These are phyloP conservation scores for Plasmodium reichenowi DNA, from an alignment of 169 alveolate species.

Conservation along the genomic window DNA sequence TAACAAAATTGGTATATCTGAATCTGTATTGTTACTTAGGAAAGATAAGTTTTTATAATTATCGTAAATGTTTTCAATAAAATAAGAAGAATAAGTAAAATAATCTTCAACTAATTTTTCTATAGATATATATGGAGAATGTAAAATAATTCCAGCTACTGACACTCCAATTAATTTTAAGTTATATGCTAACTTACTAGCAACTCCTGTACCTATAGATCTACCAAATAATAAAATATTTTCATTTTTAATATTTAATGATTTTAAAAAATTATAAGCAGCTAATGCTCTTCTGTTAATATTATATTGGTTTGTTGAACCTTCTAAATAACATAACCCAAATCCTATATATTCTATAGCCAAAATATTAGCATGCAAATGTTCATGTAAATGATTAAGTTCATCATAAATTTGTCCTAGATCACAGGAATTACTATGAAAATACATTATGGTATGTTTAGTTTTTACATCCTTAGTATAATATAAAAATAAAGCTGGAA, in stretches of 20 bases:
- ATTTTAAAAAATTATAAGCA: slow-evolving; percentile 85
- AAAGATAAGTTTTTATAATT: slow-evolving; percentile 46
- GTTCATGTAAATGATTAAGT: slow-evolving; percentile 78
- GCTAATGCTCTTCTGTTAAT: slow-evolving; percentile 87
- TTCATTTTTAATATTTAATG: slow-evolving; percentile 83
- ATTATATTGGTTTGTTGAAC: slow-evolving; percentile 79
- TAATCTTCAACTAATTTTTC: slow-evolving; percentile 86
- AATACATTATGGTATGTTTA: slow-evolving; percentile 61
- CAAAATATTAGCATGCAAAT: slow-evolving; percentile 80
- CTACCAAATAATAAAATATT: slow-evolving; percentile 87
- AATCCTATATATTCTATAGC: slow-evolving; percentile 90
- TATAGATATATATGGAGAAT: slow-evolving; percentile 88
- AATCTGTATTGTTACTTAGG: slow-evolving; percentile 60
- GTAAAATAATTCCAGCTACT: slow-evolving; percentile 89
- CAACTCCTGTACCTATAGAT: slow-evolving; percentile 91
- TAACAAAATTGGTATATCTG: slow-evolving; percentile 84
- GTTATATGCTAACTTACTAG: slow-evolving; percentile 85
- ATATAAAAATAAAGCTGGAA: slow-evolving; percentile 59
- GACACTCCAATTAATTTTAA: slow-evolving; percentile 78
- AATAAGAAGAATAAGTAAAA: slow-evolving; percentile 48
- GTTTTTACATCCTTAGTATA: slow-evolving; percentile 23
- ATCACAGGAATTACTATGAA: slow-evolving; percentile 89
- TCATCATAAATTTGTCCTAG: slow-evolving; percentile 89
- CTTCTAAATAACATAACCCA: slow-evolving; percentile 79
- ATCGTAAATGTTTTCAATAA: slow-evolving; percentile 71